These are phyloP conservation scores for Quercus robur DNA, from an alignment of 306 rosid species.

Conservation along the genomic window DNA sequence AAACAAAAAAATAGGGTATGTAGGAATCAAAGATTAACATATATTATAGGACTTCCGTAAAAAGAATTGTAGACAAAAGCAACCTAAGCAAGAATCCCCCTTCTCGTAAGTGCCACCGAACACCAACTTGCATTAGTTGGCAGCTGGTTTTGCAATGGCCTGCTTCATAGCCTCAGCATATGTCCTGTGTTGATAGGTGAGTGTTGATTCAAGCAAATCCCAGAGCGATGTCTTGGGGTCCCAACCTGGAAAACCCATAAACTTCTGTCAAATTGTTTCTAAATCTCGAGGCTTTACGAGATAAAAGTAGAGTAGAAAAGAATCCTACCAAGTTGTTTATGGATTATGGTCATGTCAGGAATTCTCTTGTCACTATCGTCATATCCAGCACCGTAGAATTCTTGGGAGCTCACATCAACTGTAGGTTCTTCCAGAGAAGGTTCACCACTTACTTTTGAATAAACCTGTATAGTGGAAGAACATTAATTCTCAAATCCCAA, in stretches of 20 bases:
- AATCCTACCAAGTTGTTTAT: constrained; percentile 74
- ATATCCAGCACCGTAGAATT: constrained; percentile 88
- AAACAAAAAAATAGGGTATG: constrained; percentile 31
- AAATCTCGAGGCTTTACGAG: background rate
- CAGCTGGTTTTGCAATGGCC: constrained; percentile 60
- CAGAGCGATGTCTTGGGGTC: constrained; percentile 86
- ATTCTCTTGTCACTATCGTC: constrained; percentile 95
- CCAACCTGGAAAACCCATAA: constrained; percentile 58
- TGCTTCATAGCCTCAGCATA: constrained; percentile 82
- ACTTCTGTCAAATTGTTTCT: background rate
- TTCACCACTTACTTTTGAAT: constrained; percentile 78
- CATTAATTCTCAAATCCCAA: constrained; percentile 4
- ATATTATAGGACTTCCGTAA: constrained; percentile 19
- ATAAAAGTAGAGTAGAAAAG: background rate
- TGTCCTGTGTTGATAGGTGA: constrained; percentile 90
- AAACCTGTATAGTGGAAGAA: constrained; percentile 48
- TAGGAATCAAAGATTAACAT: constrained; percentile 23
- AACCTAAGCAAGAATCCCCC: constrained; percentile 27
- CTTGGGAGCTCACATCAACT: constrained; percentile 77
- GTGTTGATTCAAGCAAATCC: constrained; percentile 91
- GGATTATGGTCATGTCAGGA: constrained; percentile 93
- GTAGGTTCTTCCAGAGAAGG: constrained; percentile 57
- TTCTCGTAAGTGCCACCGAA: constrained; percentile 11
- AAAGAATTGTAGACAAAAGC: constrained; percentile 28
- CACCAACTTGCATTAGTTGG: constrained; percentile 38